Conservation (phyloP, 164 flowering plant species). For the Taxillus chinensis region DNA sequence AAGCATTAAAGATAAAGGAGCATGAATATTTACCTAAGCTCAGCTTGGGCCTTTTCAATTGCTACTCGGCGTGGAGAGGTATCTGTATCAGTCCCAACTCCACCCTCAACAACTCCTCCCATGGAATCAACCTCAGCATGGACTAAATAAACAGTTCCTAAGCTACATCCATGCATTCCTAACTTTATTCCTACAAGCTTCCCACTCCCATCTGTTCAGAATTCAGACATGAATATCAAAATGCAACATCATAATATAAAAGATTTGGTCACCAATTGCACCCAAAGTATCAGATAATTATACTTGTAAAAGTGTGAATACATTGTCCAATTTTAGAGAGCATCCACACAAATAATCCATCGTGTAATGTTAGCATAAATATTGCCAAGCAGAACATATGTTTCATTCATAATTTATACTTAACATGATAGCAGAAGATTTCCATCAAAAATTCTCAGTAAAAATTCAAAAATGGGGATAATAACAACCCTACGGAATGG, state of each 20-base stretch:
- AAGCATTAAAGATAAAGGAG: neutral
- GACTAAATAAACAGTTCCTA: constrained; percentile 52
- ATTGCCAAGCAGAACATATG: neutral
- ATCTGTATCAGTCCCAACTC: constrained; percentile 56
- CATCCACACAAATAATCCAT: no score
- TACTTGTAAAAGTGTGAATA: neutral
- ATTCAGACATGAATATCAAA: neutral
- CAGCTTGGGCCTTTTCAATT: constrained; percentile 87
- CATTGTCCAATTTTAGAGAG: neutral
- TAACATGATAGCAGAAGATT: neutral
- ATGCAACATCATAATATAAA: neutral
- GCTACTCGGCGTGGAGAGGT: constrained; percentile 82
- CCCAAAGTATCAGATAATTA: no score
- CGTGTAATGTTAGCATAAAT: neutral
- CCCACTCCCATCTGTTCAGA: constrained; percentile 20
- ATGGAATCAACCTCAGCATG: constrained; percentile 97
- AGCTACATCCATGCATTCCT: constrained; percentile 81
- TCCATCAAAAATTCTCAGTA: no score
- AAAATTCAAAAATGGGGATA: no score
- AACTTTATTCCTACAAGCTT: constrained; percentile 17
- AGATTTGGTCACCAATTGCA: neutral
- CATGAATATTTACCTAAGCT: constrained; percentile 50
- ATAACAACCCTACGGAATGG: no score
- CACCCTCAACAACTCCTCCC: constrained; percentile 90
- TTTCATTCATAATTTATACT: neutral